A percentile compares a stretch with the other conserved stretches of the same genome.
Conservation (phyloP, 2,329 filamentous ascomycete species). For the Aspergillus hiratsukae region DNA sequence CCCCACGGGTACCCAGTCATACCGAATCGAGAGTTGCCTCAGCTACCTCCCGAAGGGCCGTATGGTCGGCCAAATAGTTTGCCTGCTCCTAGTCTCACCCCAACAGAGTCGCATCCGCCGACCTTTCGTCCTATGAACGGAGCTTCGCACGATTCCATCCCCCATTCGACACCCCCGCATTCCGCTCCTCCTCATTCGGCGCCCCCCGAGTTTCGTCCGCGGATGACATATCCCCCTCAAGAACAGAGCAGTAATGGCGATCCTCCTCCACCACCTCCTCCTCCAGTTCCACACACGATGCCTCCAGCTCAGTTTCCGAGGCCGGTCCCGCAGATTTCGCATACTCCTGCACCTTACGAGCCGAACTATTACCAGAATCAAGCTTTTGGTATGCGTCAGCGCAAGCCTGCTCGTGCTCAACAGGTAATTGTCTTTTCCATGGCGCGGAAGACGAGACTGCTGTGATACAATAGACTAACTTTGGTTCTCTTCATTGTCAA, state of each 20-base stretch:
- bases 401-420: constrained; percentile 37
- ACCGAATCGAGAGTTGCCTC: constrained; percentile 32
- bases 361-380: constrained; percentile 28
- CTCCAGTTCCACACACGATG: constrained; percentile 20
- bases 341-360: constrained; percentile 30
- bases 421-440: constrained; percentile 26
- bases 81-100: constrained; percentile 25
- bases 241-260: constrained; percentile 30
- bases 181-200: constrained; percentile 20
- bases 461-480: constrained; percentile 3
- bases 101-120: constrained; percentile 23
- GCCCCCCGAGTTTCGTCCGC: constrained; percentile 29
- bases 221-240: constrained; percentile 28
- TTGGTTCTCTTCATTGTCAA: background rate
- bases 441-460: background rate
- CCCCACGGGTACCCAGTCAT: constrained; percentile 28
- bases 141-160: constrained; percentile 26
- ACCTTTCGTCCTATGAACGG: constrained; percentile 33
- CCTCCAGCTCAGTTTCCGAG: constrained; percentile 28
- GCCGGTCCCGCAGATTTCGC: constrained; percentile 22
- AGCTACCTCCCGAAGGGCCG: constrained; percentile 29
- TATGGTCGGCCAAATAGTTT: constrained; percentile 31
- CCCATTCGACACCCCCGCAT: constrained; percentile 25
- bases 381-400: constrained; percentile 30
- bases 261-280: constrained; percentile 16